phyloP scores from a whole-genome alignment of 805 yeast species.

The Teunomyces aglyptinius region DNA sequence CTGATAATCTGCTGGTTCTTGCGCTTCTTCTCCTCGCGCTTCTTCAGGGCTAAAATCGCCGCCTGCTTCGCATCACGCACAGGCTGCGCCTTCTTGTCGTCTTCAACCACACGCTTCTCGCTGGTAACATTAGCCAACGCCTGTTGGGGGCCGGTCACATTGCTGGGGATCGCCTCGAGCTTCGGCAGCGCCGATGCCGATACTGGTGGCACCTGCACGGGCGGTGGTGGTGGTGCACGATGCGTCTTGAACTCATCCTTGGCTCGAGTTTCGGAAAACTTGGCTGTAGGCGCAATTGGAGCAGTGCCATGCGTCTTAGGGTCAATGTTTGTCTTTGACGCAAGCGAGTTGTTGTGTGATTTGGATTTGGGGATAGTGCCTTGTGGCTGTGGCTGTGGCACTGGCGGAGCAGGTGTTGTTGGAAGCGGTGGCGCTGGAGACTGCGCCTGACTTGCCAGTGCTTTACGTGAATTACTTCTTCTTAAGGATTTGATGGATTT shows the following conservation, averaged over 20 bases:
- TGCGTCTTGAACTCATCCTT: conserved; percentile 30
- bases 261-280: conserved; percentile 17
- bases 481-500: conserved; percentile 35
- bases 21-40: conserved; percentile 75
- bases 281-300: conserved; percentile 31
- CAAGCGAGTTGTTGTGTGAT: conserved; percentile 39
- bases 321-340: conserved; percentile 22
- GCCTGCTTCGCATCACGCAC: conserved; percentile 53
- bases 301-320: conserved; percentile 35
- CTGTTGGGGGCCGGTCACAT: conserved; percentile 24
- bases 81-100: conserved; percentile 26
- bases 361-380: conserved; percentile 38
- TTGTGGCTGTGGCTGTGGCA: conserved; percentile 7
- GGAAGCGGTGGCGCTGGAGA: conserved; percentile 10
- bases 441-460: conserved; percentile 7
- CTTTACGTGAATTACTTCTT: conserved; percentile 24
- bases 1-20: conserved; percentile 70
- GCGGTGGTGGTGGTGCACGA: conserved; percentile 46
- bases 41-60: conserved; percentile 57
- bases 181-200: not conserved
- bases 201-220: conserved; percentile 10
- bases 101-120: conserved; percentile 11
- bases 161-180: conserved; percentile 30
- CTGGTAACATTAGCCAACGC: conserved; percentile 17
- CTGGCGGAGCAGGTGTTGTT: conserved; percentile 18